phyloP scores from a whole-genome alignment of 2,329 filamentous ascomycete genomes.

The Herpotrichia juniperi region DNA sequence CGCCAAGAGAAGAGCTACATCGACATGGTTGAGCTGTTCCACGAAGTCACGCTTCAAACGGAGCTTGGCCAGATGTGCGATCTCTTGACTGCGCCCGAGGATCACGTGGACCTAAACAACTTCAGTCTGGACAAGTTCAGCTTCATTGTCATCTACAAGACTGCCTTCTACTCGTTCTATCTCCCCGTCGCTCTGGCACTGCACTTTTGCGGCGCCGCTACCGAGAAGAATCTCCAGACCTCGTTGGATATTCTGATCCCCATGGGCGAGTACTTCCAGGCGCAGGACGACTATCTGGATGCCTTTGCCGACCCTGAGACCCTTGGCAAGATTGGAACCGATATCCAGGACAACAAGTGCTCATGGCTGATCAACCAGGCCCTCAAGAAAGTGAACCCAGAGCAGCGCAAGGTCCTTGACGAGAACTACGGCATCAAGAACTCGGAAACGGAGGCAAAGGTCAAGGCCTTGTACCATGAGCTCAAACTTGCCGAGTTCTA shows the following conservation, averaged over 20 bases:
- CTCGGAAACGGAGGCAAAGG: conserved; percentile 76
- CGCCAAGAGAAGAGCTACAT: conserved; percentile 84
- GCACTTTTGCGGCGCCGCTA: conserved; percentile 83
- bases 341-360: conserved; percentile 99
- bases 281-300: conserved; percentile 98
- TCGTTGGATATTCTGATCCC: conserved; percentile 93
- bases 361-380: conserved; percentile 98
- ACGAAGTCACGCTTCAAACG: conserved; percentile 91
- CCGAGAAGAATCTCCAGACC: conserved; percentile 85
- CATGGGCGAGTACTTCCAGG: conserved; percentile 98
- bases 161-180: conserved; percentile 99
- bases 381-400: conserved; percentile 76
- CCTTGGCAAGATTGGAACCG: conserved; percentile 98
- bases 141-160: conserved; percentile 99
- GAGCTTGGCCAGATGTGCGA: conserved; percentile 96
- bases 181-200: conserved; percentile 92
- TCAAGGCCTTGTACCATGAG: conserved; percentile 90
- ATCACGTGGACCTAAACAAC: conserved; percentile 89
- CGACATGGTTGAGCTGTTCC: conserved; percentile 94
- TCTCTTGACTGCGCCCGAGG: conserved; percentile 93
- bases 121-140: conserved; percentile 94
- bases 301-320: conserved; percentile 91
- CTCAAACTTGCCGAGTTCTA: conserved; percentile 84
- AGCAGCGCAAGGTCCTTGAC: conserved; percentile 87
- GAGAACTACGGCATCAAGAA: conserved; percentile 96